Evolutionary conservation across 169 alveolate species (phyloP).

Genomic region (Cardiosporidium cionae): DNA sequence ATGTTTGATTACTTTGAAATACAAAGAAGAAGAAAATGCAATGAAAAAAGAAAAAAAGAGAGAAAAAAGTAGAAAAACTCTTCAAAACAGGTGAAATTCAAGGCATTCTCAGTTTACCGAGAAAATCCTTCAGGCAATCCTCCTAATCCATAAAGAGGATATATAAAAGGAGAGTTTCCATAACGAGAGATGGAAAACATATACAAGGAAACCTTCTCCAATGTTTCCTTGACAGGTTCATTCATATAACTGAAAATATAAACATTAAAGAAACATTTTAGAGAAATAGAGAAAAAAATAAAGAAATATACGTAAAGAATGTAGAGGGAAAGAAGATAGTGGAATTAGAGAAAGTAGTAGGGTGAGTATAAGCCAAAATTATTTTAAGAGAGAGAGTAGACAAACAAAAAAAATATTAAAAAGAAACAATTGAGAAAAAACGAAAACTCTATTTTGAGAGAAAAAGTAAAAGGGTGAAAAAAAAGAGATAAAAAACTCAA

Average conservation of each 20-base stretch:
- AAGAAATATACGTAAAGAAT: neutral
- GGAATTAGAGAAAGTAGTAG: too few species aligned
- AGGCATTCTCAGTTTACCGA: too few species aligned
- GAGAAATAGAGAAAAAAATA: neutral
- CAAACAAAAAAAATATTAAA: too few species aligned
- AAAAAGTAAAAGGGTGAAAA: too few species aligned
- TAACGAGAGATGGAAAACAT: conserved; percentile 87
- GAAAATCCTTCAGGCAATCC: conserved; percentile 96
- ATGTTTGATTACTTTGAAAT: neutral
- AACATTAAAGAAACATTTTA: neutral
- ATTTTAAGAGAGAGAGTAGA: too few species aligned
- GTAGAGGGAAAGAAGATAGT: neutral
- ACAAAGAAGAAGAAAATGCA: neutral
- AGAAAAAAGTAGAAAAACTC: conserved; percentile 41
- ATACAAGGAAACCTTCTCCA: conserved; percentile 79
- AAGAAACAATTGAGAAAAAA: too few species aligned
- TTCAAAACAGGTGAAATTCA: too few species aligned
- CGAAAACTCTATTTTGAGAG: too few species aligned
- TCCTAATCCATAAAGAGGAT: conserved; percentile 96
- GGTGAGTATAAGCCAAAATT: too few species aligned
- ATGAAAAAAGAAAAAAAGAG: neutral
- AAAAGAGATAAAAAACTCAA: too few species aligned
- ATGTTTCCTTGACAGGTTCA: conserved; percentile 79
- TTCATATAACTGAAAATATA: conserved; percentile 25
- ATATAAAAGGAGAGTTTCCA: conserved; percentile 95